Percentiles rank a stretch among this genome's conserved stretches.
phyloP scores from a whole-genome alignment of 805 yeast species.

The Wickerhamomyces chambardii region DNA sequence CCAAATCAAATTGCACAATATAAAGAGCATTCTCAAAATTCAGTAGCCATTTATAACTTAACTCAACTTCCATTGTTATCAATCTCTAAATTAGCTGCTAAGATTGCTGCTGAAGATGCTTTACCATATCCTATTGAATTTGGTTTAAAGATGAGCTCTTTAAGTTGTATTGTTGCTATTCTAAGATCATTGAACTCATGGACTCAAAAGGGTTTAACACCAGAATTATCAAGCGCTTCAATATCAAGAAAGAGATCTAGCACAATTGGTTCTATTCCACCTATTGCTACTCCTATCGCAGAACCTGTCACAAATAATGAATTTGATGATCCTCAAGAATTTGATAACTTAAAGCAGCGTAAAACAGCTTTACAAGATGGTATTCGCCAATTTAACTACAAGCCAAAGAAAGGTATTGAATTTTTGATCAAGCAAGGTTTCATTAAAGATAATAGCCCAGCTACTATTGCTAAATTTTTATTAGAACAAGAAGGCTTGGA shows the following conservation, averaged over 20 bases:
- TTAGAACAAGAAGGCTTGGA: conserved; percentile 71
- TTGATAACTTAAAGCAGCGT: conserved; percentile 74
- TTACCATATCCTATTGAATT: conserved; percentile 65
- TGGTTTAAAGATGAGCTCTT: conserved; percentile 73
- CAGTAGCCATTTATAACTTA: conserved; percentile 67
- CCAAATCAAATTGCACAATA: conserved; percentile 54
- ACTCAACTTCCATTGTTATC: conserved; percentile 70
- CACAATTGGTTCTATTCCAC: conserved; percentile 13
- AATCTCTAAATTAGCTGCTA: conserved; percentile 47
- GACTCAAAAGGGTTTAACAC: conserved; percentile 61
- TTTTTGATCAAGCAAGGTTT: conserved; percentile 56
- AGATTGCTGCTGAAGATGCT: conserved; percentile 46
- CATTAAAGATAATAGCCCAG: conserved; percentile 50
- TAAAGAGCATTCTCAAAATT: conserved; percentile 39
- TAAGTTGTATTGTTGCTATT: conserved; percentile 74
- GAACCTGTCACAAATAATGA: conserved; percentile 18
- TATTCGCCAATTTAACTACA: conserved; percentile 69
- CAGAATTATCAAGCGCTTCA: conserved; percentile 9
- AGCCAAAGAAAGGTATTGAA: conserved; percentile 74
- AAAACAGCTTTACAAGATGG: conserved; percentile 79
- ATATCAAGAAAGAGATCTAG: conserved; percentile 18
- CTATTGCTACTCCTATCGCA: conserved; percentile 2
- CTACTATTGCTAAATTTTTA: conserved; percentile 66
- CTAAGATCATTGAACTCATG: conserved; percentile 75
- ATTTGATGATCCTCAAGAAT: conserved; percentile 70